Conservation (phyloP, 2,329 filamentous ascomycete species). For the Penicillium olsonii region DNA sequence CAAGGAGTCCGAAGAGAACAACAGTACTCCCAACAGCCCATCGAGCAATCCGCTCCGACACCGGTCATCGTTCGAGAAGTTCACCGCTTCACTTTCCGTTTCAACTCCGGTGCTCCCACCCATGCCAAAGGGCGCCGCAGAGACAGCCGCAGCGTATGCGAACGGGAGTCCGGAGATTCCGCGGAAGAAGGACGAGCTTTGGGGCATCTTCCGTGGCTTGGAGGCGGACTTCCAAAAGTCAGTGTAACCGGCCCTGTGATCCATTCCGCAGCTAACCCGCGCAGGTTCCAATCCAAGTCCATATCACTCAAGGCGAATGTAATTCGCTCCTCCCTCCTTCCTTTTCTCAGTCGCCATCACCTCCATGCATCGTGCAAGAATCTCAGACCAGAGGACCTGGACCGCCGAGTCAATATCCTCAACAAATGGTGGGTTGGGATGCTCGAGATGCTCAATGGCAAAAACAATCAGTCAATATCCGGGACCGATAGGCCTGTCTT, state of each 20-base stretch:
- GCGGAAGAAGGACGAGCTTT: slow-evolving; percentile 70
- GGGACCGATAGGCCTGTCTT: slow-evolving; percentile 81
- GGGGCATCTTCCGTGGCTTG: slow-evolving; percentile 66
- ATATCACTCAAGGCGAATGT: slow-evolving; percentile 73
- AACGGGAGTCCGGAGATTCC: slow-evolving; percentile 35
- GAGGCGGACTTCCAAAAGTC: slow-evolving; percentile 70
- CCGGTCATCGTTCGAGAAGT: slow-evolving; percentile 50
- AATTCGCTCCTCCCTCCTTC: slow-evolving; percentile 70
- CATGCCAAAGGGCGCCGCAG: slow-evolving; percentile 47
- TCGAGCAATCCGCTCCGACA: slow-evolving; percentile 43
- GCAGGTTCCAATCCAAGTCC: slow-evolving; percentile 70
- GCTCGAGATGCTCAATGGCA: slow-evolving; percentile 77
- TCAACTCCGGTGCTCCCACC: slow-evolving; percentile 51
- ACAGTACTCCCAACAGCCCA: slow-evolving; percentile 39
- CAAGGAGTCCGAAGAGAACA: slow-evolving; percentile 36
- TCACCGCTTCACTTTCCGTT: slow-evolving; percentile 44
- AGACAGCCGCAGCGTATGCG: slow-evolving; percentile 38
- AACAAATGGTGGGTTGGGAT: slow-evolving; percentile 90
- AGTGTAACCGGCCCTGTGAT: slow-evolving; percentile 17
- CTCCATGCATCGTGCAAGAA: slow-evolving; percentile 65
- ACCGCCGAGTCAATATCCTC: slow-evolving; percentile 74
- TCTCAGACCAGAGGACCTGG: slow-evolving; percentile 77
- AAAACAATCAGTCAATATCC: slow-evolving; percentile 73
- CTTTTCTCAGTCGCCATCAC: slow-evolving; percentile 73
- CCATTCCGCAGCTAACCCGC: slow-evolving; percentile 9